A percentile compares a stretch with the other conserved stretches of the same genome.
phyloP scores from a whole-genome alignment of 1,284 basidiomycete species.

The Bjerkandera adusta region DNA sequence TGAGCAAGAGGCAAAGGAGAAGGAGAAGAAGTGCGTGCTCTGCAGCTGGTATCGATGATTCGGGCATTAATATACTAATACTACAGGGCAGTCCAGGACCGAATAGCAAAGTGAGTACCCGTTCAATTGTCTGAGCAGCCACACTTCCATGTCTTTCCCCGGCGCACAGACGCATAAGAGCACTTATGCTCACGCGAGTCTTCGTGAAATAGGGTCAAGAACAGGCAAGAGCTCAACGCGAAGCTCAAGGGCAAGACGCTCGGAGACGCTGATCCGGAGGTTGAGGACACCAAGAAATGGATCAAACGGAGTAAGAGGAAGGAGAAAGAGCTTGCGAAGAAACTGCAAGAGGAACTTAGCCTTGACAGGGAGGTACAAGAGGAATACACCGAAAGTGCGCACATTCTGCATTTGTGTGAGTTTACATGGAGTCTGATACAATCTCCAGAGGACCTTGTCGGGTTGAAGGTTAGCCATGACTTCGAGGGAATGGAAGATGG shows the following conservation, averaged over 20 bases:
- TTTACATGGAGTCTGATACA: conserved; percentile 10
- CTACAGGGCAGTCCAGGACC: conserved; percentile 69
- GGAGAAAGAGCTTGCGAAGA: conserved; percentile 80
- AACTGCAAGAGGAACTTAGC: conserved; percentile 73
- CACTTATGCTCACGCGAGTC: conserved; percentile 44
- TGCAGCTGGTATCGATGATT: too few species aligned
- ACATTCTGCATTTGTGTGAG: conserved; percentile 2
- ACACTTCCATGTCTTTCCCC: conserved; percentile 50
- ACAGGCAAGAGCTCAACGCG: conserved; percentile 86
- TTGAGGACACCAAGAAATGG: conserved; percentile 83
- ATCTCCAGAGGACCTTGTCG: conserved; percentile 76
- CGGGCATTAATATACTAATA: too few species aligned
- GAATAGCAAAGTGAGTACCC: conserved; percentile 84
- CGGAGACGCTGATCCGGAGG: conserved; percentile 74
- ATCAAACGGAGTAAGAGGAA: conserved; percentile 86
- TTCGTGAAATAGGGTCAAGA: conserved; percentile 71
- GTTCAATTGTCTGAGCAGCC: conserved; percentile 24
- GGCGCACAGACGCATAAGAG: conserved; percentile 26
- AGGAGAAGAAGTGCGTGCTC: conserved; percentile 69
- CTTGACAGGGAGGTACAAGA: conserved; percentile 76
- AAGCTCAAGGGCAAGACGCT: conserved; percentile 90
- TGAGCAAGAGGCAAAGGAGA: conserved; percentile 68
- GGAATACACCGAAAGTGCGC: conserved; percentile 79
- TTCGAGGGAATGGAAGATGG: conserved; percentile 90
- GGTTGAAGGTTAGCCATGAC: conserved; percentile 95